These are phyloP conservation scores for Mycena chlorophos DNA, from an alignment of 768 basidiomycete species.

Conservation along the genomic window DNA sequence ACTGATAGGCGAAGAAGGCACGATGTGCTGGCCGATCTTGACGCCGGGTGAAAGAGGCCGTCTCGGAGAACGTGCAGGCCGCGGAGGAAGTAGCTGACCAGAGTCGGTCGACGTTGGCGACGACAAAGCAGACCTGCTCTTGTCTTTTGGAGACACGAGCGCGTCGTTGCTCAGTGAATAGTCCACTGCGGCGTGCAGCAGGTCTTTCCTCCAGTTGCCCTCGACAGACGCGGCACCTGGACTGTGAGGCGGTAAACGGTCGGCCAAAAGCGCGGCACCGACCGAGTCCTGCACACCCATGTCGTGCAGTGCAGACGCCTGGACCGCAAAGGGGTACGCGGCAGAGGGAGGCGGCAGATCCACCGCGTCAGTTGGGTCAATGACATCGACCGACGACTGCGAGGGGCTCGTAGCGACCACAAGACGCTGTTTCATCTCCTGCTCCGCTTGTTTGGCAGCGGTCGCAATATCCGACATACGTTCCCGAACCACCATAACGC, in stretches of 20 bases:
- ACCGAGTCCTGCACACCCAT: constrained; percentile 74
- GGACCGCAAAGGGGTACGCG: constrained; percentile 70
- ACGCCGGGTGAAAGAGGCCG: constrained; percentile 22
- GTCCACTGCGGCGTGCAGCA: constrained; percentile 77
- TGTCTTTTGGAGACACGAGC: constrained; percentile 46
- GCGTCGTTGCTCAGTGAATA: constrained; percentile 63
- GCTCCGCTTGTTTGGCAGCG: constrained; percentile 76
- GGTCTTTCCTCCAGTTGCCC: constrained; percentile 72
- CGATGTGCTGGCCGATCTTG: constrained; percentile 42
- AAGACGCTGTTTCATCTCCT: constrained; percentile 62
- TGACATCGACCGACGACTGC: constrained; percentile 46
- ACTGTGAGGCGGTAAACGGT: constrained; percentile 61
- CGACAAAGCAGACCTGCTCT: constrained; percentile 25
- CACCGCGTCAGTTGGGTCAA: constrained; percentile 84
- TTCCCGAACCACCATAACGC: constrained; percentile 84
- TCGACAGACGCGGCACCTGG: constrained; percentile 62
- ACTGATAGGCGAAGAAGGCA: constrained; percentile 30
- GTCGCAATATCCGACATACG: constrained; percentile 68
- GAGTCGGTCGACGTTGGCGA: constrained; percentile 31
- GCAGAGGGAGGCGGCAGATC: constrained; percentile 73
- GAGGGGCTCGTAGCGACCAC: constrained; percentile 40
- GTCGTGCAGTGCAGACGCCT: constrained; percentile 71
- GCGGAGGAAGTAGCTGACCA: constrained; percentile 28
- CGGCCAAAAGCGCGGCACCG: constrained; percentile 74
- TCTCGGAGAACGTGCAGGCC: constrained; percentile 9